These are phyloP conservation scores for Drechslerella coelobrocha DNA, from an alignment of 2,329 filamentous ascomycete genomes.

Conservation along the genomic window DNA sequence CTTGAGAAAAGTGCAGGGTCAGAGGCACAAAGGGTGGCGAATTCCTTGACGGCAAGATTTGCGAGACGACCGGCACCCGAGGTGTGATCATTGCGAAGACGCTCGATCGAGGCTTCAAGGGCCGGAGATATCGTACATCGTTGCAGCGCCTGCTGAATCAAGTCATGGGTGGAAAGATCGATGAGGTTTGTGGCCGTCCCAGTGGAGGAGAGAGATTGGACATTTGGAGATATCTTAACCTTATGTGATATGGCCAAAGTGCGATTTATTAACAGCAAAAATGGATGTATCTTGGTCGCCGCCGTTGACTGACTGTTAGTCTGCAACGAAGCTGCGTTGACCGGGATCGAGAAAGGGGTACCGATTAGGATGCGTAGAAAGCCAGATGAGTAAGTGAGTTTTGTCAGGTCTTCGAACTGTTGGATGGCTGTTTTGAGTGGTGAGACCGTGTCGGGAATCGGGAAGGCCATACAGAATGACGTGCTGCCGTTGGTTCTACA, in stretches of 20 bases:
- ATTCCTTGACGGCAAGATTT: conserved; percentile 43
- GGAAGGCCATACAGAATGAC: conserved; percentile 49
- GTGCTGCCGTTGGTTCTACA: conserved; percentile 45
- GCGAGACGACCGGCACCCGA: conserved; percentile 48
- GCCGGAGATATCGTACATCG: conserved; percentile 43
- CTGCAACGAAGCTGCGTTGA: neutral
- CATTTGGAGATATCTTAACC: conserved; percentile 41
- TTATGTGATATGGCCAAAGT: conserved; percentile 38
- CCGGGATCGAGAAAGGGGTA: conserved; percentile 39
- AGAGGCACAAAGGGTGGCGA: conserved; percentile 31
- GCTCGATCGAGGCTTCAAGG: conserved; percentile 38
- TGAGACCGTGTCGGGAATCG: conserved; percentile 43
- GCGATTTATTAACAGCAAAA: conserved; percentile 39
- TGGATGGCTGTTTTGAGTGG: conserved; percentile 47
- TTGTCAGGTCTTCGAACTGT: conserved; percentile 48
- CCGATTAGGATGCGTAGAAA: conserved; percentile 40
- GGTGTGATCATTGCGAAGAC: conserved; percentile 33
- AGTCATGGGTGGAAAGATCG: conserved; percentile 36
- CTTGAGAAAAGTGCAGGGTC: conserved; percentile 25
- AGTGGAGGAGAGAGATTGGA: conserved; percentile 36
- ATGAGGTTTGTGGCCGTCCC: conserved; percentile 33
- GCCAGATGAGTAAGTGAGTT: conserved; percentile 44
- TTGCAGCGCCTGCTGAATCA: conserved; percentile 30
- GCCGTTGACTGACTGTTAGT: neutral
- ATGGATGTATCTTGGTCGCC: conserved; percentile 38